These are phyloP conservation scores for Bidens hawaiensis DNA, from an alignment of 140 eudicot species.

Conservation along the genomic window DNA sequence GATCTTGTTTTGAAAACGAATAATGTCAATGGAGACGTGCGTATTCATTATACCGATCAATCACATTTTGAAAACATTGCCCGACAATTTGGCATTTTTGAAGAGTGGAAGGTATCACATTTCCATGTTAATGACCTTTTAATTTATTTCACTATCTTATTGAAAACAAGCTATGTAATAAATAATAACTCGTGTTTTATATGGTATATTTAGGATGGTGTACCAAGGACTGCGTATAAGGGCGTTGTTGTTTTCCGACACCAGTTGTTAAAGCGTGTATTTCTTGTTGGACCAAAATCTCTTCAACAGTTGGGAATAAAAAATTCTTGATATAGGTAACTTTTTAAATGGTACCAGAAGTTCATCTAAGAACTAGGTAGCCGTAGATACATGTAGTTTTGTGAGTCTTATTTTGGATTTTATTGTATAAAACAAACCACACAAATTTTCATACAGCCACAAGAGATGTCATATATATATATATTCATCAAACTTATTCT, in stretches of 20 bases:
- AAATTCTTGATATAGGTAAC: constrained; percentile 4
- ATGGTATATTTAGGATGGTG: constrained; percentile 61
- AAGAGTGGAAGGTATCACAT: constrained; percentile 91
- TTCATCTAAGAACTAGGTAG: not conserved
- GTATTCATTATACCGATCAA: constrained; percentile 69
- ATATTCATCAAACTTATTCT: constrained; percentile 84
- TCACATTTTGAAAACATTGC: constrained; percentile 73
- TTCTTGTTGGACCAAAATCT: constrained; percentile 73
- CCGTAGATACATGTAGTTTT: constrained; percentile 7
- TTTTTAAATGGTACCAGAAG: not conserved
- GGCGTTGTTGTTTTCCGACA: constrained; percentile 78
- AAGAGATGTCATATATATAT: constrained; percentile 32
- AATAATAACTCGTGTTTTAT: not conserved
- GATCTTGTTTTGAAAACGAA: constrained; percentile 54
- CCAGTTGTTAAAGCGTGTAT: constrained; percentile 56
- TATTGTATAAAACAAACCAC: not conserved
- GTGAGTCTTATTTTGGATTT: not conserved
- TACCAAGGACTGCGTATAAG: constrained; percentile 80
- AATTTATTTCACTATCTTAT: not conserved
- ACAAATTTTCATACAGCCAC: constrained; percentile 8
- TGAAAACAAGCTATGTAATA: not conserved
- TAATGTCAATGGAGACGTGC: constrained; percentile 74
- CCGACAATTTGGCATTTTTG: constrained; percentile 87
- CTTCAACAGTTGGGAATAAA: constrained; percentile 55
- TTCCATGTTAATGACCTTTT: not conserved